These are phyloP conservation scores for Xylariomycetidae sp. DNA, from an alignment of 2,329 filamentous ascomycete genomes.

Conservation along the genomic window DNA sequence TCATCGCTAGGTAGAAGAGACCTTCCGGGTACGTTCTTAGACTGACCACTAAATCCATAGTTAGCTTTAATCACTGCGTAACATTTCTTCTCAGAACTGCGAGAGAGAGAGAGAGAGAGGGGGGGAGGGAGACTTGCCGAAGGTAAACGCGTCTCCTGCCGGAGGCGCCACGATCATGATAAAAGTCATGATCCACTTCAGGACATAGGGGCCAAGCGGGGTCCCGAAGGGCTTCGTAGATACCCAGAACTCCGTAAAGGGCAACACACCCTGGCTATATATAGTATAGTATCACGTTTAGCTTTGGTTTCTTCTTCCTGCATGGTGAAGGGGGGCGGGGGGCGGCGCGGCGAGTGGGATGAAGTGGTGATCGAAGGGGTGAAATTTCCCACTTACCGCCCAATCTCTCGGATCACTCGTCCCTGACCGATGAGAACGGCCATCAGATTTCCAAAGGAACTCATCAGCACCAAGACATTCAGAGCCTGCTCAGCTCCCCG, in stretches of 20 bases:
- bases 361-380: neutral
- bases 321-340: too few relatives aligned
- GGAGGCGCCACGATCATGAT: conserved; percentile 58
- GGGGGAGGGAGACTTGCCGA: conserved; percentile 33
- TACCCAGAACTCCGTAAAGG: conserved; percentile 55
- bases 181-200: conserved; percentile 53
- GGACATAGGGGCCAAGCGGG: conserved; percentile 51
- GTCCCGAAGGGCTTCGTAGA: conserved; percentile 60
- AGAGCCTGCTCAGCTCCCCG: conserved; percentile 44
- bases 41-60: conserved; percentile 45
- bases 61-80: too few relatives aligned
- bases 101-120: neutral
- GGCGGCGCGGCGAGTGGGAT: too few relatives aligned
- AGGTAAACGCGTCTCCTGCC: conserved; percentile 61
- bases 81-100: too few relatives aligned
- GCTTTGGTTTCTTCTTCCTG: too few relatives aligned
- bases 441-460: conserved; percentile 54
- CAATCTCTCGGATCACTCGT: conserved; percentile 55
- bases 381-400: conserved; percentile 40
- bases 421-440: conserved; percentile 52
- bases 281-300: too few relatives aligned
- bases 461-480: conserved; percentile 53
- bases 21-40: conserved; percentile 54
- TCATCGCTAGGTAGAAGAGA: conserved; percentile 54
- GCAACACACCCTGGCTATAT: conserved; percentile 53